Evolutionary conservation across 2,329 filamentous ascomycete species (phyloP).

Genomic region (Colletotrichum orchidophilum): DNA sequence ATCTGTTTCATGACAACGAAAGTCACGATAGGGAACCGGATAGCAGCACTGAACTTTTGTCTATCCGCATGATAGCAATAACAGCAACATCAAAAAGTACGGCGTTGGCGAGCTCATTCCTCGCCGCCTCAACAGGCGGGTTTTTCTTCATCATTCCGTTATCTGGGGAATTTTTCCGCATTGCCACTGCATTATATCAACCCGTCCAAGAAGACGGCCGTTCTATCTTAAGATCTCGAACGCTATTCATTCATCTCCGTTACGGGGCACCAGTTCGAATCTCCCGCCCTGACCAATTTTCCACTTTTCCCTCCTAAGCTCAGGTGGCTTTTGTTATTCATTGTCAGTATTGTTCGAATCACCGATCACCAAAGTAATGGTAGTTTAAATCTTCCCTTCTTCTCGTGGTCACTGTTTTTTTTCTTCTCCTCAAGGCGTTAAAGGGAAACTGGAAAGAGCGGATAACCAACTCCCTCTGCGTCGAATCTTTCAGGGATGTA

Average conservation of each 20-base stretch:
- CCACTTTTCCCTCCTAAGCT: not conserved
- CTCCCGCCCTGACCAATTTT: not conserved
- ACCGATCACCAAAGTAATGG: conserved; percentile 28
- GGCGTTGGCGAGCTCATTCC: not conserved
- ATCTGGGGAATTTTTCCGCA: not conserved
- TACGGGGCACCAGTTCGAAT: not conserved
- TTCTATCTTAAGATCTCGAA: not conserved
- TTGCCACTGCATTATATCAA: not conserved
- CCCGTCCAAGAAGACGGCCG: not conserved
- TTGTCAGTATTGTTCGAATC: conserved; percentile 28
- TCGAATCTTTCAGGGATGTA: not conserved
- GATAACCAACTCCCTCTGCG: not conserved
- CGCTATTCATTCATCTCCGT: not conserved
- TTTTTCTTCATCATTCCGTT: not conserved
- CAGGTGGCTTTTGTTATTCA: conserved; percentile 14
- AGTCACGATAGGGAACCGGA: not conserved
- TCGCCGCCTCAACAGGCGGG: not conserved
- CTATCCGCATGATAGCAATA: not conserved
- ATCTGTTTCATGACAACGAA: not conserved
- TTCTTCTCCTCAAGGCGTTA: conserved; percentile 1
- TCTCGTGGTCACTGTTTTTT: not conserved
- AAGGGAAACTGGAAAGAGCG: conserved; percentile 3
- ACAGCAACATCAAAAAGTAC: conserved; percentile 1
- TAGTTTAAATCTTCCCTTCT: conserved; percentile 8
- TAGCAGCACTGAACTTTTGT: not conserved